Evolutionary conservation across 371 early-diverging fungal genomes (phyloP).

Genomic region (Mucor indicus): DNA sequence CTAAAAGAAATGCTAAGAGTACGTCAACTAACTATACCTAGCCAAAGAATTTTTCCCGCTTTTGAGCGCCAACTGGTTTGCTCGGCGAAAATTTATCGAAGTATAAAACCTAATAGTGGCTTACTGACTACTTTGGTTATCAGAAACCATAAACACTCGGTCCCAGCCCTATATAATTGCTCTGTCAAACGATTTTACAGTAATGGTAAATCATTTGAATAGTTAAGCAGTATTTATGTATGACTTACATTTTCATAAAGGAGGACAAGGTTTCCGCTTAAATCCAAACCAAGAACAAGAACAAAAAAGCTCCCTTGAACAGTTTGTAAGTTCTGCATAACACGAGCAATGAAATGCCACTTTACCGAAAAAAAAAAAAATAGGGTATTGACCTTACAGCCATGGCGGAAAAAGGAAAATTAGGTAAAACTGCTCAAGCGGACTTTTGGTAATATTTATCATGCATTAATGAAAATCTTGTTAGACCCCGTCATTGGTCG

Average conservation of each 20-base stretch:
- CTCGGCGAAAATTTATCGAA: too few species aligned
- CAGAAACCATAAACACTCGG: too few species aligned
- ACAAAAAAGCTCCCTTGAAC: constrained; percentile 37
- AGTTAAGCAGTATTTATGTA: not conserved
- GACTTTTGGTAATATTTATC: not conserved
- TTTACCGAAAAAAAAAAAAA: not conserved
- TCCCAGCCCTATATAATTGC: too few species aligned
- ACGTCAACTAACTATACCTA: too few species aligned
- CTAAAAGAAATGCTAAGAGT: too few species aligned
- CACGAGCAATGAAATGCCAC: not conserved
- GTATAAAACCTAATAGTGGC: too few species aligned
- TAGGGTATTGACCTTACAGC: constrained; percentile 72
- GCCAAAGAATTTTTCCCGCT: too few species aligned
- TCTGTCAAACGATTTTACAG: too few species aligned
- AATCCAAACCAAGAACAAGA: constrained; percentile 40
- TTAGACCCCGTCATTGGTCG: constrained; percentile 84
- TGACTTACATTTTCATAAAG: constrained; percentile 3
- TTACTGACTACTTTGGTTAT: too few species aligned
- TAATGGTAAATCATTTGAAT: too few species aligned
- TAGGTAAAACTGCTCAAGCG: constrained; percentile 50
- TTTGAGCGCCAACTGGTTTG: too few species aligned
- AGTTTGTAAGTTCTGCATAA: constrained; percentile 25
- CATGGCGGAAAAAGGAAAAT: constrained; percentile 62
- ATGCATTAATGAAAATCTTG: not conserved
- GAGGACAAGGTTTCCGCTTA: constrained; percentile 36